Base-by-base conservation (phyloP, 148 eudicot genomes). In the Hydrangea macrophylla region DNA sequence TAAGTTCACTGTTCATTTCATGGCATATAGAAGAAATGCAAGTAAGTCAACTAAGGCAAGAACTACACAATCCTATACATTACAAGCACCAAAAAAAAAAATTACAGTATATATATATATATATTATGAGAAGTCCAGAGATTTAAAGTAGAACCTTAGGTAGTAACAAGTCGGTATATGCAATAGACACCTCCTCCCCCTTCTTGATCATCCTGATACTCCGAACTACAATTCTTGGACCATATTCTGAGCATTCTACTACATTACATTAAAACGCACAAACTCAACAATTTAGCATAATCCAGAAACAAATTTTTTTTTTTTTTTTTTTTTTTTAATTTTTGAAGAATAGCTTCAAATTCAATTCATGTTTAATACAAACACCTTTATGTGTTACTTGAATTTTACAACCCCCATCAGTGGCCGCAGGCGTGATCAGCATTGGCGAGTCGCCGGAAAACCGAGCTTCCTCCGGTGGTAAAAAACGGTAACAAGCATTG, bases 81-180 rank as follows among this genome's bases (percentile, higher is more conserved):
- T 6, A 0, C 4, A 15, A 22, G 23, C 13, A 23, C 12, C 18
- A 50, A 18, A 36, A 8, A 61, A 35, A 20, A 60, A 55, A 27
- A n/a, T 63, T 44, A 17, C 24, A 48, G n/a, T n/a, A n/a, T n/a
- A n/a, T n/a, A n/a, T n/a, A n/a, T n/a, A n/a, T n/a, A n/a, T n/a
- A n/a, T n/a, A n/a, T n/a, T n/a, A n/a, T n/a, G n/a, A n/a, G n/a
- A n/a, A 55, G n/a, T 10, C 51, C 13, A 45, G 23, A 2, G 3
- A 18, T 26, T 2, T 13, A 5, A 48, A 64, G 17, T 11, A 15
- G 72, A 86, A n/a, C 96, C 90, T 77, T 87, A 4, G 92, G 90
- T 80, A 81, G 88, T 77, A 87, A 69, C 72, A 87, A 74, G 65
- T 90, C 92, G 9, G 81, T 90, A 79, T 87, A 90, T 2, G 92